Conservation (phyloP, 2,329 filamentous ascomycete species). For the Diaporthe citrichinensis region DNA sequence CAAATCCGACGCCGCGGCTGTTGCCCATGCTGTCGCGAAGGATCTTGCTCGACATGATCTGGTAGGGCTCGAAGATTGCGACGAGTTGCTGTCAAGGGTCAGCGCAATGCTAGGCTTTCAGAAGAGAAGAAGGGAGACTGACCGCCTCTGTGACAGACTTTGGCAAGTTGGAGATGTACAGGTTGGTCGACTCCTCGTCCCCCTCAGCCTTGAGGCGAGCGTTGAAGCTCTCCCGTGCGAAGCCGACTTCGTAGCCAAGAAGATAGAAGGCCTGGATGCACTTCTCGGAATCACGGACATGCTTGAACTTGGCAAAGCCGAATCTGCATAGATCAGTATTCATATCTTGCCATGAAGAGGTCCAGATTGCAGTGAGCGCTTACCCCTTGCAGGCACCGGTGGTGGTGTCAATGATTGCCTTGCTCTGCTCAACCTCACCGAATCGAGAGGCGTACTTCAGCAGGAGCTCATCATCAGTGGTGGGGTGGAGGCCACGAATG, state of each 20-base stretch:
- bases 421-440: constrained; percentile 94
- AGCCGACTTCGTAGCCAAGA: constrained; percentile 96
- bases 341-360: constrained; percentile 44
- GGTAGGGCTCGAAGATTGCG: constrained; percentile 83
- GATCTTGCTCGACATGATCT: constrained; percentile 94
- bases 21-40: constrained; percentile 92
- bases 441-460: constrained; percentile 88
- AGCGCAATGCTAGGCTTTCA: constrained; percentile 41
- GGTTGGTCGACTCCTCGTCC: constrained; percentile 90
- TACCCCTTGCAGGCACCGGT: constrained; percentile 98
- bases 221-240: constrained; percentile 98
- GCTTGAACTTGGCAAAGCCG: constrained; percentile 95
- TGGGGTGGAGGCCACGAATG: constrained; percentile 94
- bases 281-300: constrained; percentile 89
- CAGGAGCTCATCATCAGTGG: constrained; percentile 93
- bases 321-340: constrained; percentile 74
- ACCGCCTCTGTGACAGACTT: constrained; percentile 93
- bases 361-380: constrained; percentile 47
- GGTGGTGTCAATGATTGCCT: constrained; percentile 96
- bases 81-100: constrained; percentile 73
- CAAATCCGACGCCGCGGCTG: constrained; percentile 97
- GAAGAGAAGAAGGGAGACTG: constrained; percentile 52
- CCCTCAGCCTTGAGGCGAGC: constrained; percentile 96
- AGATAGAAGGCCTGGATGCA: constrained; percentile 97
- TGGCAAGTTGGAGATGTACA: constrained; percentile 98